These are phyloP conservation scores for Beauveria sp. DNA, from an alignment of 2,329 filamentous ascomycete genomes.

Conservation along the genomic window DNA sequence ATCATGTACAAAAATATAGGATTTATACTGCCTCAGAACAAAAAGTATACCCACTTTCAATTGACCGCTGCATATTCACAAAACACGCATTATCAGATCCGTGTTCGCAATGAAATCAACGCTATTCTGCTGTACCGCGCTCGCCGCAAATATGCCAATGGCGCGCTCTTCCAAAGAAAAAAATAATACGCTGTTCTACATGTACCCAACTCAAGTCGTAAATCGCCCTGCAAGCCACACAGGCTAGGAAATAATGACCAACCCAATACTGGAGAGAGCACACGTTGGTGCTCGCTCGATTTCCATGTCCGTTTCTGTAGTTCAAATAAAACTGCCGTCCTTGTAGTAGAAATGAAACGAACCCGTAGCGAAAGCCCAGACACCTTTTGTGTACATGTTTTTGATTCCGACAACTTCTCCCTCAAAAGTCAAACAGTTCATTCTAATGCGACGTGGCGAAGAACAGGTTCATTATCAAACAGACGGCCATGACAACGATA, in stretches of 20 bases:
- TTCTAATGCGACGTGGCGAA: conserved; percentile 57
- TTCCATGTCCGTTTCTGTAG: too few relatives aligned
- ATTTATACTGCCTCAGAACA: background rate
- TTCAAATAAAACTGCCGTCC: background rate
- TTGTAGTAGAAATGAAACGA: background rate
- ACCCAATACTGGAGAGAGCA: background rate
- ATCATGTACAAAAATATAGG: background rate
- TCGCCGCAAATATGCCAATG: conserved; percentile 5
- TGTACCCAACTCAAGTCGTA: conserved; percentile 9
- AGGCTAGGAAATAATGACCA: background rate
- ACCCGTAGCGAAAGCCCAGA: background rate
- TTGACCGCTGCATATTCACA: background rate
- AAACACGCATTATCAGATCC: background rate
- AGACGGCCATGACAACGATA: conserved; percentile 79
- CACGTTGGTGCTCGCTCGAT: background rate
- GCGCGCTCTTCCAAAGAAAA: background rate
- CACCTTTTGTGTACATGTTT: conserved; percentile 2
- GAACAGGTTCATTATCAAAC: conserved; percentile 77
- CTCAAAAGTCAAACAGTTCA: background rate
- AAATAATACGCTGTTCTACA: background rate
- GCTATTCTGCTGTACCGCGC: background rate
- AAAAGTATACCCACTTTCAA: background rate
- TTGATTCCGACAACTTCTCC: background rate
- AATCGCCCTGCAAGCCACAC: background rate
- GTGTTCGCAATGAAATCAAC: background rate